Conservation (phyloP, 1,139 yeast species). For the Saccharomycopsis crataegensis region DNA sequence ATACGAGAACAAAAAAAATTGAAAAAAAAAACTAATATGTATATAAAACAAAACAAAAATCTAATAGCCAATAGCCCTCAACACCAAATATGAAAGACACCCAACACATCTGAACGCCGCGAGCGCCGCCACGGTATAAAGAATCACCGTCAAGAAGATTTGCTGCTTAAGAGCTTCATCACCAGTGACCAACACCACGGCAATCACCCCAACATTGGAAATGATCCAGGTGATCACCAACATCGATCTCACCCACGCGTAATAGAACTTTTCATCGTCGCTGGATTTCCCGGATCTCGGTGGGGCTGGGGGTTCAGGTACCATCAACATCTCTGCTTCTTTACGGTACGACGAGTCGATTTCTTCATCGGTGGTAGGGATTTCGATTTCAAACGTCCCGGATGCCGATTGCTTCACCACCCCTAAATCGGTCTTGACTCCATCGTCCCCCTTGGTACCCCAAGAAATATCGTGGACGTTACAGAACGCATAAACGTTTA, state of each 20-base stretch:
- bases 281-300: slow-evolving; percentile 22
- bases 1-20: too few relatives aligned
- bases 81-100: slow-evolving; percentile 37
- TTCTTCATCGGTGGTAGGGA: slow-evolving; percentile 57
- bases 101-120: slow-evolving; percentile 66
- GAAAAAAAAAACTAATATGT: too few relatives aligned
- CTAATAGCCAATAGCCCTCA: background rate
- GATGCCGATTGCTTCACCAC: slow-evolving; percentile 51
- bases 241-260: slow-evolving; percentile 68
- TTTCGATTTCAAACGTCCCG: slow-evolving; percentile 54
- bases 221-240: slow-evolving; percentile 78
- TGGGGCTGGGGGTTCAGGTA: slow-evolving; percentile 23
- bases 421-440: slow-evolving; percentile 57
- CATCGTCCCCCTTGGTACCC: slow-evolving; percentile 77
- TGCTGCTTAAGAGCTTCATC: slow-evolving; percentile 34
- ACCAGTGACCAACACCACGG: slow-evolving; percentile 65
- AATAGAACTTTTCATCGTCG: slow-evolving; percentile 51
- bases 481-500: slow-evolving; percentile 79
- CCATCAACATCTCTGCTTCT: slow-evolving; percentile 20
- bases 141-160: slow-evolving; percentile 61
- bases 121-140: slow-evolving; percentile 73
- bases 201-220: slow-evolving; percentile 57
- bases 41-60: too few relatives aligned
- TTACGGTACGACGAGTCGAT: slow-evolving; percentile 48
- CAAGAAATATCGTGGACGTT: slow-evolving; percentile 81